These are phyloP conservation scores for Fusarium graminum DNA, from an alignment of 2,329 filamentous ascomycete genomes.

Conservation along the genomic window DNA sequence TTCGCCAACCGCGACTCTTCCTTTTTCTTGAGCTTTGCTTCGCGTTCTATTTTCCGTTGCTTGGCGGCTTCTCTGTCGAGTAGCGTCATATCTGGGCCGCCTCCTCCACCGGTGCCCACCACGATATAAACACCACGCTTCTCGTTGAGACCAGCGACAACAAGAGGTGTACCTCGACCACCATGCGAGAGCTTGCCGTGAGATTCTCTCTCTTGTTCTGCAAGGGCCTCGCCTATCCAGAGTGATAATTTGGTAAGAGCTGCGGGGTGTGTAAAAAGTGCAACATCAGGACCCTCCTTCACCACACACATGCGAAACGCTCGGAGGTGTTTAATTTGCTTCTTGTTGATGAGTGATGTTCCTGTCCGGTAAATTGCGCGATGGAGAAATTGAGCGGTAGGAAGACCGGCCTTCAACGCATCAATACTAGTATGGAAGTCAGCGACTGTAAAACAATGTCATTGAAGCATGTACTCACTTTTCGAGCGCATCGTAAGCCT, in stretches of 20 bases:
- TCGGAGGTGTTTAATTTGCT: slow-evolving; percentile 90
- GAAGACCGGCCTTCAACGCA: slow-evolving; percentile 79
- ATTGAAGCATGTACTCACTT: slow-evolving; percentile 63
- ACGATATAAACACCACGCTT: slow-evolving; percentile 89
- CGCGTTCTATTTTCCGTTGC: slow-evolving; percentile 72
- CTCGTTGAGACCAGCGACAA: slow-evolving; percentile 91
- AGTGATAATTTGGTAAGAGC: slow-evolving; percentile 93
- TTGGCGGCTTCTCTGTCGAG: slow-evolving; percentile 75
- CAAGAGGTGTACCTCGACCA: slow-evolving; percentile 83
- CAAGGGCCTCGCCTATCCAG: slow-evolving; percentile 93
- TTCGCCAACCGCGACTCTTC: slow-evolving; percentile 70
- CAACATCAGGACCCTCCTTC: slow-evolving; percentile 91
- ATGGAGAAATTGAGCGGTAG: slow-evolving; percentile 89
- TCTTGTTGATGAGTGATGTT: slow-evolving; percentile 90
- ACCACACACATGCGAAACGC: slow-evolving; percentile 96
- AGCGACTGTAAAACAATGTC: not conserved
- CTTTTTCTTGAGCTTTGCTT: slow-evolving; percentile 71
- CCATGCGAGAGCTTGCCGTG: slow-evolving; percentile 77
- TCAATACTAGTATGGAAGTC: slow-evolving; percentile 69
- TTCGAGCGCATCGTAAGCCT: slow-evolving; percentile 78
- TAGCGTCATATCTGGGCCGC: slow-evolving; percentile 78
- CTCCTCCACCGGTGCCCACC: slow-evolving; percentile 90
- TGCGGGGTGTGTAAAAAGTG: slow-evolving; percentile 92
- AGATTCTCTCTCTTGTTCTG: slow-evolving; percentile 85
- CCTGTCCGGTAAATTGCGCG: slow-evolving; percentile 94